These are phyloP conservation scores for Xenoacremonium recifei DNA, from an alignment of 2,329 filamentous ascomycete genomes.

Conservation along the genomic window DNA sequence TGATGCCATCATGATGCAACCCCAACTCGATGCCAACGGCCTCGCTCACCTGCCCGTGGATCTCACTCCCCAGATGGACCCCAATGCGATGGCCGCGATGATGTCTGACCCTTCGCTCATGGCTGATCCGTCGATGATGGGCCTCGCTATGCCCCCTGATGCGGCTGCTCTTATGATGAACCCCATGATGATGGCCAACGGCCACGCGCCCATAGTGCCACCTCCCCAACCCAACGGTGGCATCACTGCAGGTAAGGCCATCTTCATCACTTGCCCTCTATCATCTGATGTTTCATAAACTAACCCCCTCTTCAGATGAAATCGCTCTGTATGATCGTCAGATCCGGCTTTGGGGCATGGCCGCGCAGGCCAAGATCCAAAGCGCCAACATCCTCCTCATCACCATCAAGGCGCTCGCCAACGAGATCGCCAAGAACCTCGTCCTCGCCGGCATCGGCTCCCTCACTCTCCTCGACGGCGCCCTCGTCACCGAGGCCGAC, in stretches of 20 bases:
- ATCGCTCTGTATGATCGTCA: conserved; percentile 97
- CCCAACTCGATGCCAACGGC: conserved; percentile 9
- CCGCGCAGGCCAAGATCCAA: conserved; percentile 90
- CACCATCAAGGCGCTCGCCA: conserved; percentile 81
- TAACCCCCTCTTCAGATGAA: conserved; percentile 63
- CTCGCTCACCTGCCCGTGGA: conserved; percentile 17
- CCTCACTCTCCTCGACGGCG: conserved; percentile 82
- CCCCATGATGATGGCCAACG: conserved; percentile 31
- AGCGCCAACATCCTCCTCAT: conserved; percentile 87
- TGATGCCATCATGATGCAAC: conserved; percentile 4
- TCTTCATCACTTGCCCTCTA: not conserved
- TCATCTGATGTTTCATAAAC: conserved; percentile 1
- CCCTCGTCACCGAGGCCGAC: conserved; percentile 73
- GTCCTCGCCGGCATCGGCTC: conserved; percentile 91
- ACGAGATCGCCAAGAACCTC: conserved; percentile 96
- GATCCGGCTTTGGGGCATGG: conserved; percentile 94
- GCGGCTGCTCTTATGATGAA: conserved; percentile 30
- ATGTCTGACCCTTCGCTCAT: conserved; percentile 23
- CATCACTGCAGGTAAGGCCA: conserved; percentile 34
- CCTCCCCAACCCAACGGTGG: conserved; percentile 20
- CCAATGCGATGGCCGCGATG: conserved; percentile 23
- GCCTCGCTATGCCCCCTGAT: conserved; percentile 23
- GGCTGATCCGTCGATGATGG: conserved; percentile 23
- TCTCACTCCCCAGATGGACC: conserved; percentile 20
- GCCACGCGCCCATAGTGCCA: conserved; percentile 11